Conservation (phyloP, 2,329 filamentous ascomycete species). For the Paecilomyces niveus region DNA sequence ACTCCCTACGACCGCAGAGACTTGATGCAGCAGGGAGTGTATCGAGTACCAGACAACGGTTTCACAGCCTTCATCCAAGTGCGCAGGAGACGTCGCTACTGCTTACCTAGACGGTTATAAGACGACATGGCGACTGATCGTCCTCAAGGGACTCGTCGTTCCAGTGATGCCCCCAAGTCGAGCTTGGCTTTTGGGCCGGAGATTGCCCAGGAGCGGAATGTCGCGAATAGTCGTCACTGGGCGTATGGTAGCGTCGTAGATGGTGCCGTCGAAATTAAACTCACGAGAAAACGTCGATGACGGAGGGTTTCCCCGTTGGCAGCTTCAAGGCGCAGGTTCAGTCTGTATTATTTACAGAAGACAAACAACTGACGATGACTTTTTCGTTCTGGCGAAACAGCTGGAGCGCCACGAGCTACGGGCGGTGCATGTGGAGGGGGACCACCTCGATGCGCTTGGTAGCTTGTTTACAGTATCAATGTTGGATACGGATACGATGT, state of each 20-base stretch:
- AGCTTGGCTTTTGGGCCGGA: slow-evolving; percentile 12
- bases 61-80: slow-evolving; percentile 1
- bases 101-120: slow-evolving; percentile 68
- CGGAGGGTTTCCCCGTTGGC: background rate
- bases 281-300: background rate
- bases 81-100: slow-evolving; percentile 14
- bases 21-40: background rate
- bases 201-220: slow-evolving; percentile 25
- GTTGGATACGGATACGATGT: background rate
- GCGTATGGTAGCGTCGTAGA: background rate
- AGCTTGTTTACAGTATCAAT: background rate
- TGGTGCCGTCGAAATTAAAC: background rate
- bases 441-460: background rate
- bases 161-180: slow-evolving; percentile 17
- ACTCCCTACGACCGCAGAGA: background rate
- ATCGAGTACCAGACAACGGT: background rate
- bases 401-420: background rate
- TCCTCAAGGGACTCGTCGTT: slow-evolving; percentile 13
- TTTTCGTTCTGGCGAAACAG: background rate
- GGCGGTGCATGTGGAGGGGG: background rate
- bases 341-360: background rate
- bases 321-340: background rate
- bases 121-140: slow-evolving; percentile 46
- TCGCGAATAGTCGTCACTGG: background rate
- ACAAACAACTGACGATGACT: background rate